Conservation (phyloP, 208 protist species). For the Leishmania lainsoni region DNA sequence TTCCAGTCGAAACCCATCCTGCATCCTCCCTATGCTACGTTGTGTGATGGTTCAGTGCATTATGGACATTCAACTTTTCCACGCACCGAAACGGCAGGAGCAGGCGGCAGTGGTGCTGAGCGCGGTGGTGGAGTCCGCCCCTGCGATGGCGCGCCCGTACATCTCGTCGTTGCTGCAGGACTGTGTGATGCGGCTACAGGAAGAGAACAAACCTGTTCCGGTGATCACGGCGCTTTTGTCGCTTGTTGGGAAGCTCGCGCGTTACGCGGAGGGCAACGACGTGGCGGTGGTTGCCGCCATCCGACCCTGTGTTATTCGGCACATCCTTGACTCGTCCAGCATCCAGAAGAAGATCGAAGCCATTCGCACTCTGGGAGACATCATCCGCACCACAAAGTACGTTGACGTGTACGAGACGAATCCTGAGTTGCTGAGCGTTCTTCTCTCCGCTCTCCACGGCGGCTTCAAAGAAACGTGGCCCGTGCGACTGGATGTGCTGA, state of each 20-base stretch:
- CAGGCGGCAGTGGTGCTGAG: conserved; percentile 78
- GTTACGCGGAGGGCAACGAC: conserved; percentile 81
- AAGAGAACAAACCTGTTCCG: conserved; percentile 48
- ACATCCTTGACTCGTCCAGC: conserved; percentile 84
- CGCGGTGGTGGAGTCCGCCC: conserved; percentile 78
- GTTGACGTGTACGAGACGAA: conserved; percentile 80
- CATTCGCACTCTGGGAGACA: conserved; percentile 80
- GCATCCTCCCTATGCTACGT: conserved; percentile 81
- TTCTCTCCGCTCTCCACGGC: conserved; percentile 82
- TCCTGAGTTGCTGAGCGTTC: conserved; percentile 77
- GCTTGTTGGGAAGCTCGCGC: conserved; percentile 80
- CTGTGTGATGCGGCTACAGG: conserved; percentile 65
- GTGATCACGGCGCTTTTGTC: conserved; percentile 82
- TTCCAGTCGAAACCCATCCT: conserved; percentile 74
- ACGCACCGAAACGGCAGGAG: conserved; percentile 80
- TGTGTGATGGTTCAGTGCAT: conserved; percentile 86
- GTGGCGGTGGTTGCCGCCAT: conserved; percentile 64
- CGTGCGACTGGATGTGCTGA: conserved; percentile 85
- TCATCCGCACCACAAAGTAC: conserved; percentile 88
- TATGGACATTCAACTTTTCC: conserved; percentile 83
- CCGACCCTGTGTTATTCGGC: conserved; percentile 70
- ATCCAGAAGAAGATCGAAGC: conserved; percentile 87
- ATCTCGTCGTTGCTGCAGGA: conserved; percentile 75
- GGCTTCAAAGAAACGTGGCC: conserved; percentile 90
- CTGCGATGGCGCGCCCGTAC: conserved; percentile 81